Evolutionary conservation across 2,329 filamentous ascomycete genomes (phyloP).

Genomic region (Chrysoporthe puriensis): DNA sequence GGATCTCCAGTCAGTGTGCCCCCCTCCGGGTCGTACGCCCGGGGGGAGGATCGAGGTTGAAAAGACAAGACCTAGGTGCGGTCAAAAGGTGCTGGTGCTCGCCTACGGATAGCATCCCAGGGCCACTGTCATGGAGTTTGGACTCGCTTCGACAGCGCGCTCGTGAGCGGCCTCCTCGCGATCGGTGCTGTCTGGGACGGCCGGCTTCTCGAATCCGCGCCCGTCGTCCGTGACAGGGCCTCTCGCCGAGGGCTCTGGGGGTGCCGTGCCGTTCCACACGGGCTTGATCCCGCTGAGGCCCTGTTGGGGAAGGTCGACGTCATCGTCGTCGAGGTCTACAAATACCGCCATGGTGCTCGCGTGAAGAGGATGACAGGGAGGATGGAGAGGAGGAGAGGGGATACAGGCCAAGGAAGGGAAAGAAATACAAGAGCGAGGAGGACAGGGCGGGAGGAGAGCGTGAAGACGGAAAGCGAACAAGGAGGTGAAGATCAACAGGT

Average conservation of each 20-base stretch:
- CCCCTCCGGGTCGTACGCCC: constrained; percentile 21
- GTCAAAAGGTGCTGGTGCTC: constrained; percentile 38
- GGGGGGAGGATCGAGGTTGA: constrained; percentile 30
- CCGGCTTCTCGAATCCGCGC: neutral
- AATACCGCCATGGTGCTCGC: constrained; percentile 38
- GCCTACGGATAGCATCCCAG: constrained; percentile 72
- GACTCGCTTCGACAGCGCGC: constrained; percentile 44
- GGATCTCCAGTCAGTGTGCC: constrained; percentile 33
- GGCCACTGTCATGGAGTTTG: constrained; percentile 63
- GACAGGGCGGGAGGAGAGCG: neutral
- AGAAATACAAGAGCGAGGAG: neutral
- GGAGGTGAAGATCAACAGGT: constrained; percentile 8
- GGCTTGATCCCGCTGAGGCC: constrained; percentile 32
- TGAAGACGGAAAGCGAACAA: neutral
- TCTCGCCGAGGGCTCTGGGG: constrained; percentile 20
- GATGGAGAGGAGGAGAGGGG: neutral
- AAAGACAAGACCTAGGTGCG: constrained; percentile 29
- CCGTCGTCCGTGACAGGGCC: neutral
- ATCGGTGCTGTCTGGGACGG: constrained; percentile 21
- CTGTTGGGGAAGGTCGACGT: constrained; percentile 35
- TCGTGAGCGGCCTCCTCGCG: constrained; percentile 32
- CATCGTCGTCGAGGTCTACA: constrained; percentile 39
- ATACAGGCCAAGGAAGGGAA: neutral
- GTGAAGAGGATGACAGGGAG: neutral
- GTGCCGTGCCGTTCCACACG: constrained; percentile 33